Percentiles rank a stretch among this genome's conserved stretches.
Conservation (phyloP, 2,329 filamentous ascomycete species). For the Apiospora arundinis region DNA sequence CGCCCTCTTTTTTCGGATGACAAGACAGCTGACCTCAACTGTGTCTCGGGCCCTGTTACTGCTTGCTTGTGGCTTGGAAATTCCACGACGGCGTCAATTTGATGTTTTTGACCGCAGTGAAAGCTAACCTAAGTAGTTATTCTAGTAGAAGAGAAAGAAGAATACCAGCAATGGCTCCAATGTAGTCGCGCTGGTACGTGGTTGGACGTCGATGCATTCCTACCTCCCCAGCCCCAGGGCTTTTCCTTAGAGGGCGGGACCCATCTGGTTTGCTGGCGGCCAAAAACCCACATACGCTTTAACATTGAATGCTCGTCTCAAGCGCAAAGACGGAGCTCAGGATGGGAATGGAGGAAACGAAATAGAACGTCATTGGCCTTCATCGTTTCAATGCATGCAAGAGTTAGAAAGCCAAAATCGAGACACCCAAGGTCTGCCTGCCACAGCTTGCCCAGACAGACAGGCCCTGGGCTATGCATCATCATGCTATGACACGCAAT, state of each 20-base stretch:
- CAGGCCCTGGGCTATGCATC: conserved; percentile 6
- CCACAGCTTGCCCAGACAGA: not conserved
- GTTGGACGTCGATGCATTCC: conserved; percentile 13
- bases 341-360: not conserved
- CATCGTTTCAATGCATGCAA: not conserved
- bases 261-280: not conserved
- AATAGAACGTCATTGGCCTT: conserved; percentile 6
- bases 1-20: not conserved
- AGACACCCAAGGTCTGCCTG: not conserved
- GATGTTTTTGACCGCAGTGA: not conserved
- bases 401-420: not conserved
- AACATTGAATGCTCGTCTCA: not conserved
- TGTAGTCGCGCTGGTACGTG: not conserved
- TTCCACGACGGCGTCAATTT: not conserved
- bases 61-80: not conserved
- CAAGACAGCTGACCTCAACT: not conserved
- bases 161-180: no score
- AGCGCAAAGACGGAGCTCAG: not conserved
- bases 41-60: not conserved
- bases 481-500: conserved; percentile 15
- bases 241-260: not conserved
- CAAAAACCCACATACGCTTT: not conserved
- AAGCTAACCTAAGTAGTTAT: no score
- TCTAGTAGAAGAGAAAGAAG: no score
- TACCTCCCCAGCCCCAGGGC: conserved; percentile 15